A percentile compares a stretch with the other conserved stretches of the same genome.
Conservation (phyloP, 1,139 yeast genomes). For the Kodamaea alishanica region DNA sequence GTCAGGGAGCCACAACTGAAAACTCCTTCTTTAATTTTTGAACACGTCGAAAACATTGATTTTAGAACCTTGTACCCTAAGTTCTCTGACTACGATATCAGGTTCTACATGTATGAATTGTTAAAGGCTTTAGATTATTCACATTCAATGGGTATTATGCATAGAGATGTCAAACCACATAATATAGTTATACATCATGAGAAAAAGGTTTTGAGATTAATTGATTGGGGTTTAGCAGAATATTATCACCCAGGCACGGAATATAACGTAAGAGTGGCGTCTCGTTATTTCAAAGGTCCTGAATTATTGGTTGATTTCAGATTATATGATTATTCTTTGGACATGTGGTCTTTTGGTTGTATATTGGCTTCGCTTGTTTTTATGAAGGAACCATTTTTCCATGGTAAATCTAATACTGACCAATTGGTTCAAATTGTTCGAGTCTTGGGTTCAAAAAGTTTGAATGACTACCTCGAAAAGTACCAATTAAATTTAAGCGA, state of each 20-base stretch:
- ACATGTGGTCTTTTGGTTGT: conserved; percentile 96
- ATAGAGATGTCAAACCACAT: conserved; percentile 97
- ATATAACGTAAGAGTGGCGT: conserved; percentile 95
- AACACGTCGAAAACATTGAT: conserved; percentile 85
- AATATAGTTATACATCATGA: conserved; percentile 97
- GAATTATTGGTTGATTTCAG: conserved; percentile 91
- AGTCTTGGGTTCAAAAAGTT: conserved; percentile 86
- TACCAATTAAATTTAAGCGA: conserved; percentile 74
- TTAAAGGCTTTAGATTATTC: conserved; percentile 88
- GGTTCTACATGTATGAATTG: conserved; percentile 85
- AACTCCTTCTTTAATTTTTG: conserved; percentile 92
- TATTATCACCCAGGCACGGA: conserved; percentile 94
- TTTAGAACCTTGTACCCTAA: conserved; percentile 91
- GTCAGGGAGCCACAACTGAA: conserved; percentile 88
- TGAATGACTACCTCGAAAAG: conserved; percentile 67
- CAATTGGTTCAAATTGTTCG: conserved; percentile 93
- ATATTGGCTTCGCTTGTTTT: conserved; percentile 97
- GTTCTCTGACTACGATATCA: conserved; percentile 75
- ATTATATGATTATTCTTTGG: conserved; percentile 91
- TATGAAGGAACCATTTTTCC: conserved; percentile 95
- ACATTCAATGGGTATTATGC: conserved; percentile 98
- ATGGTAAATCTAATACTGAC: conserved; percentile 93
- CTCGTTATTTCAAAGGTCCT: conserved; percentile 97
- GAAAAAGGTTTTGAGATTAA: conserved; percentile 65
- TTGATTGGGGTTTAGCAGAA: conserved; percentile 99